phyloP scores from a whole-genome alignment of 1,284 basidiomycete genomes.

The Malassezia psittaci region DNA sequence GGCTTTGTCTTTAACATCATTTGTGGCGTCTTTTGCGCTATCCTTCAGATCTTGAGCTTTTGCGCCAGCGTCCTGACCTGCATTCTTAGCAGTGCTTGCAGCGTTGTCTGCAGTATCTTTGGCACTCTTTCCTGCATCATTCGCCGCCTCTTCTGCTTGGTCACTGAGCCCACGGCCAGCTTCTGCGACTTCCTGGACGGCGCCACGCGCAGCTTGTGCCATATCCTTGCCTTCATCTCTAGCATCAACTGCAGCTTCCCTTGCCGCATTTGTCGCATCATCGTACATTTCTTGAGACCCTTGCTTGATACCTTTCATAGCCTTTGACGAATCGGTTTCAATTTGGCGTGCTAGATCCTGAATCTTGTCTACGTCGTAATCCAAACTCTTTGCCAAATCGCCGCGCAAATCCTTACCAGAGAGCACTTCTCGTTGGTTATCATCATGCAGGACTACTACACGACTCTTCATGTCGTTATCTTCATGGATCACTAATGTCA shows the following conservation, averaged over 20 bases:
- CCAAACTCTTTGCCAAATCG: not conserved
- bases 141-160: not conserved
- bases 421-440: not conserved
- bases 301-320: not conserved
- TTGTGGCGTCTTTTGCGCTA: not conserved
- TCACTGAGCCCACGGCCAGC: not conserved
- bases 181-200: not conserved
- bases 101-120: not conserved
- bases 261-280: too few relatives aligned
- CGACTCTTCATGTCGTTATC: not conserved
- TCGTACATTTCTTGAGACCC: not conserved
- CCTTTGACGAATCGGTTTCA: not conserved
- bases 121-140: not conserved
- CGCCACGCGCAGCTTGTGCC: not conserved
- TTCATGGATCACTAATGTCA: slow-evolving; percentile 2
- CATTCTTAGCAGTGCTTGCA: not conserved
- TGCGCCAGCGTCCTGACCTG: not conserved
- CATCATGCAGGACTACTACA: not conserved
- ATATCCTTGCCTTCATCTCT: not conserved
- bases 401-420: not conserved
- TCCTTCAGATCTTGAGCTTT: not conserved
- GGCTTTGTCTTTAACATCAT: not conserved
- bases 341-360: not conserved
- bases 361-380: not conserved
- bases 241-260: not conserved